These are phyloP conservation scores for Phytophthora kernoviae DNA, from an alignment of 352 stramenopile genomes.

Conservation along the genomic window DNA sequence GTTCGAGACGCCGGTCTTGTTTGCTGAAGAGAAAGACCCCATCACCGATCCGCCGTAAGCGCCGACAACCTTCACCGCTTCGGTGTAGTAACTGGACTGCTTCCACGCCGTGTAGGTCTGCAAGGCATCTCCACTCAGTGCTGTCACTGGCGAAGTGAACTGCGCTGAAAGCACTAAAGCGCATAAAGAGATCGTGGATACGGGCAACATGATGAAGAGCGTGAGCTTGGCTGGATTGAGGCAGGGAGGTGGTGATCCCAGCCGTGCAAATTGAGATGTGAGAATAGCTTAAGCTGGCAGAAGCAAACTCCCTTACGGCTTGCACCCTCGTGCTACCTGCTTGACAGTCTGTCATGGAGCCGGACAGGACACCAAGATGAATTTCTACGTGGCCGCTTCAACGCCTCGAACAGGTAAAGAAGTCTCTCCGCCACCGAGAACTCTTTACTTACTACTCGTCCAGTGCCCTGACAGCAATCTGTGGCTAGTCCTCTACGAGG, in stretches of 20 bases:
- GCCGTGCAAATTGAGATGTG: conserved; percentile 42
- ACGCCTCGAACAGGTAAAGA: conserved; percentile 32
- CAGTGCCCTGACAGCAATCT: background rate
- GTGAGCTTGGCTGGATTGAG: conserved; percentile 7
- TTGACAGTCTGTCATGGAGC: conserved; percentile 10
- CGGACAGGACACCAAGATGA: conserved; percentile 21
- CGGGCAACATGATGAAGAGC: conserved; percentile 23
- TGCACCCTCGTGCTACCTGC: background rate
- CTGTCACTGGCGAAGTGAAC: conserved; percentile 8
- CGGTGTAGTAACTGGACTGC: conserved; percentile 42
- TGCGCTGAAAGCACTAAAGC: conserved; percentile 23
- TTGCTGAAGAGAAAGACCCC: conserved; percentile 19
- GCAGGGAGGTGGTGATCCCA: conserved; percentile 11
- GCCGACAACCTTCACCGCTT: conserved; percentile 34
- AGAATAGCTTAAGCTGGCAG: conserved; percentile 4
- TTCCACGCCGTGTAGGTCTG: conserved; percentile 42
- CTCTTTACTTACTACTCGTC: conserved; percentile 4
- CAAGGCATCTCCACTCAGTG: conserved; percentile 14
- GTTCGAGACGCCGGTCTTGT: conserved; percentile 19
- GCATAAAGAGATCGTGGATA: conserved; percentile 25
- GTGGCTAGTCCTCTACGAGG: conserved; percentile 22
- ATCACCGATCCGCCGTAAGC: conserved; percentile 20
- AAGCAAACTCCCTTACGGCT: background rate
- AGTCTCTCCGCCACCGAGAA: conserved; percentile 10
- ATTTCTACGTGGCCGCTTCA: conserved; percentile 28